A percentile compares a stretch with the other conserved stretches of the same genome.
phyloP scores from a whole-genome alignment of 139 green algal genomes.

The Picochlorum sp. region DNA sequence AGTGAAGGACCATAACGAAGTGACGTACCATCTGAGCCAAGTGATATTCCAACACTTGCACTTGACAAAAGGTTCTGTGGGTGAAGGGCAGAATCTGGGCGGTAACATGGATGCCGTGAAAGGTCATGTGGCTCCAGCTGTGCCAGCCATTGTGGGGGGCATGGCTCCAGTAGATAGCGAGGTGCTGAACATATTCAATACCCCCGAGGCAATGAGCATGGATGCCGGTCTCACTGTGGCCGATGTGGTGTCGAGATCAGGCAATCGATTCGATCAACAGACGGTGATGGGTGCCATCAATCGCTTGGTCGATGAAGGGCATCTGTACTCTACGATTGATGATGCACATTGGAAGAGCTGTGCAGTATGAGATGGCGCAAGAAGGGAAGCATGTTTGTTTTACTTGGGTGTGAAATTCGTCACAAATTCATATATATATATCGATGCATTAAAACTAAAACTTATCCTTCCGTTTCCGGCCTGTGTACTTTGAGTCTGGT shows the following conservation, averaged over 20 bases:
- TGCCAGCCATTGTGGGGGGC: slow-evolving; percentile 4
- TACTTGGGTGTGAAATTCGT: neutral
- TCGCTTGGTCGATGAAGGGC: slow-evolving; percentile 48
- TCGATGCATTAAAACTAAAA: slow-evolving; percentile 15
- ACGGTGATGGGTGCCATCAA: slow-evolving; percentile 38
- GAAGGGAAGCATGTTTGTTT: neutral
- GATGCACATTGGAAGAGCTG: slow-evolving; percentile 58
- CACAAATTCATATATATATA: too few species aligned
- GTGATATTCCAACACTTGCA: slow-evolving; percentile 66
- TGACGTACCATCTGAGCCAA: slow-evolving; percentile 67
- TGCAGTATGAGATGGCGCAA: neutral
- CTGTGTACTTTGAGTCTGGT: slow-evolving; percentile 87
- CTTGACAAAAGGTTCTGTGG: slow-evolving; percentile 36
- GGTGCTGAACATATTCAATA: slow-evolving; percentile 21
- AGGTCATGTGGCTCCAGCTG: neutral
- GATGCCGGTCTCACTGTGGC: slow-evolving; percentile 21
- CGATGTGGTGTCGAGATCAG: slow-evolving; percentile 20
- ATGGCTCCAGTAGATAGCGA: slow-evolving; percentile 16
- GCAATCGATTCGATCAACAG: slow-evolving; percentile 17
- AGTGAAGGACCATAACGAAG: slow-evolving; percentile 64
- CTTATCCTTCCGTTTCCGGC: slow-evolving; percentile 68
- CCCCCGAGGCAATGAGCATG: slow-evolving; percentile 1
- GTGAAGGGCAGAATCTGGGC: neutral
- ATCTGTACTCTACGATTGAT: slow-evolving; percentile 67
- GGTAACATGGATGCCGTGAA: neutral